phyloP scores from a whole-genome alignment of 2,329 filamentous ascomycete species.

The Diaporthe sp. region DNA sequence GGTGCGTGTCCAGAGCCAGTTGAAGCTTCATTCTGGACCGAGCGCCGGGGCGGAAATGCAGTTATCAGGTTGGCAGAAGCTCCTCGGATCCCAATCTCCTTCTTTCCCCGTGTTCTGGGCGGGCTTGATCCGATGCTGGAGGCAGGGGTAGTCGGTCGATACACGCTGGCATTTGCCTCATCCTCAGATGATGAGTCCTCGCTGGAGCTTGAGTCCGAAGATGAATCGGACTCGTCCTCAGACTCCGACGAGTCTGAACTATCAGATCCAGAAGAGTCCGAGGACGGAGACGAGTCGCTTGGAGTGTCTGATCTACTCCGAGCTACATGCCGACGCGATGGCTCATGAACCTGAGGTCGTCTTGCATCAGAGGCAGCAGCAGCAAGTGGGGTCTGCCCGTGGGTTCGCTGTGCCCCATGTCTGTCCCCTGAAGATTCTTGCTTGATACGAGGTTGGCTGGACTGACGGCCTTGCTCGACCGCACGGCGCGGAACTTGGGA shows the following conservation, averaged over 20 bases:
- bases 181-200: slow-evolving; percentile 14
- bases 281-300: background rate
- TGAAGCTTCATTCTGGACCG: background rate
- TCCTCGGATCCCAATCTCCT: background rate
- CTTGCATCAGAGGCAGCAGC: background rate
- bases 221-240: background rate
- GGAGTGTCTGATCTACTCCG: background rate
- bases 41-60: background rate
- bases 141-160: background rate
- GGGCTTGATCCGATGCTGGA: slow-evolving; percentile 2
- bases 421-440: background rate
- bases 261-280: background rate
- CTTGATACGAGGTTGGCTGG: background rate
- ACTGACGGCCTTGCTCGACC: background rate
- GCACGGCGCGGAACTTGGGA: background rate
- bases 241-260: slow-evolving; percentile 1
- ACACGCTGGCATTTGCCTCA: background rate
- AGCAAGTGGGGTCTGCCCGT: background rate
- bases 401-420: background rate
- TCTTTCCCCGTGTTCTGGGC: background rate
- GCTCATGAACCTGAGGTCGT: background rate
- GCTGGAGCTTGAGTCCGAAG: background rate
- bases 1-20: background rate
- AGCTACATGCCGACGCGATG: background rate
- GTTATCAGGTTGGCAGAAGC: background rate